phyloP scores from a whole-genome alignment of 2,329 filamentous ascomycete genomes.

The Massarina eburnea region DNA sequence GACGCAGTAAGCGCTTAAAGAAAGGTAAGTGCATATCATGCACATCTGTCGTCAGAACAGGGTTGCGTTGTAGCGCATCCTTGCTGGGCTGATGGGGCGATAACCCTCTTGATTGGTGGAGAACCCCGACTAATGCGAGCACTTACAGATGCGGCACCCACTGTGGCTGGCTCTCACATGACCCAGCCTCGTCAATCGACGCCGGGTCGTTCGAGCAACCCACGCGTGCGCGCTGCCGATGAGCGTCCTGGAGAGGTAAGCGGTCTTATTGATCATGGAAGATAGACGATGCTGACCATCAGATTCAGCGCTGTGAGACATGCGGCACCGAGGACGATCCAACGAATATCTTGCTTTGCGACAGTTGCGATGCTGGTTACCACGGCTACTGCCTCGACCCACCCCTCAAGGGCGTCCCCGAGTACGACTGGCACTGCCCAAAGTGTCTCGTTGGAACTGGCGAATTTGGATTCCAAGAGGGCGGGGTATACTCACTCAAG shows the following conservation, averaged over 20 bases:
- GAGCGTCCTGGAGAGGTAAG: slow-evolving; percentile 62
- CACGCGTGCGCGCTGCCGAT: slow-evolving; percentile 56
- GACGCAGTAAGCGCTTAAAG: slow-evolving; percentile 89
- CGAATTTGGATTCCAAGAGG: slow-evolving; percentile 96
- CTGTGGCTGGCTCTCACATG: slow-evolving; percentile 96
- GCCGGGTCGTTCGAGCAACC: slow-evolving; percentile 56
- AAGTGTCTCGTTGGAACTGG: slow-evolving; percentile 93
- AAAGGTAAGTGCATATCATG: slow-evolving; percentile 62
- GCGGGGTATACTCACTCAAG: slow-evolving; percentile 89
- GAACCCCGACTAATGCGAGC: slow-evolving; percentile 22
- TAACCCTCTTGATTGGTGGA: slow-evolving; percentile 20
- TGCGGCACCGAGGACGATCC: slow-evolving; percentile 79
- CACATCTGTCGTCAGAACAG: slow-evolving; percentile 23
- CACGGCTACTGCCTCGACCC: slow-evolving; percentile 90
- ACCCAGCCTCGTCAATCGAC: slow-evolving; percentile 83
- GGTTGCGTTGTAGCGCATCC: slow-evolving; percentile 23
- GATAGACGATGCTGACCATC: slow-evolving; percentile 27
- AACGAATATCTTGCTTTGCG: slow-evolving; percentile 74
- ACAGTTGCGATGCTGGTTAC: slow-evolving; percentile 87
- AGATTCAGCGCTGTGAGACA: slow-evolving; percentile 72
- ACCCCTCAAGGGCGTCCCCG: slow-evolving; percentile 73
- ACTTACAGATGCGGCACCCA: slow-evolving; percentile 62
- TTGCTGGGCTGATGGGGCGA: slow-evolving; percentile 17
- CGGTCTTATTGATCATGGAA: background rate
- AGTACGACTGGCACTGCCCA: slow-evolving; percentile 93